Conservation (phyloP, 2,329 filamentous ascomycete genomes). For the Venturia pyrina region DNA sequence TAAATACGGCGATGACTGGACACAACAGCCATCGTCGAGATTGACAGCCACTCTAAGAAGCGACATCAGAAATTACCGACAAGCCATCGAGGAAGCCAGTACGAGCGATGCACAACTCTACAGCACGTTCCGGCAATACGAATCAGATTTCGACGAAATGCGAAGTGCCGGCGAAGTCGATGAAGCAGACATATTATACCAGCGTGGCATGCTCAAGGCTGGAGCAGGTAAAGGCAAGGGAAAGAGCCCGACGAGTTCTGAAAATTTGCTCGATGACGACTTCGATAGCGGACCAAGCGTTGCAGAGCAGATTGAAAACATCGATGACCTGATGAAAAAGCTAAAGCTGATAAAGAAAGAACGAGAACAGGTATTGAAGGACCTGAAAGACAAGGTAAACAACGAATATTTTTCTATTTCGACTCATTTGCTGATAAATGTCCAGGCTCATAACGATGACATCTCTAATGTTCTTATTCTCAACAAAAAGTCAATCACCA, state of each 20-base stretch:
- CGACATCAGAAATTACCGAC: conserved; percentile 79
- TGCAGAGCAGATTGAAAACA: conserved; percentile 74
- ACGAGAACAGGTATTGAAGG: conserved; percentile 82
- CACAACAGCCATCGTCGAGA: conserved; percentile 85
- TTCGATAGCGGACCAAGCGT: conserved; percentile 77
- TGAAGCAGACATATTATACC: conserved; percentile 81
- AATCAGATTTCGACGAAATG: conserved; percentile 92
- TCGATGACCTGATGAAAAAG: conserved; percentile 86
- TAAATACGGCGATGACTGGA: conserved; percentile 94
- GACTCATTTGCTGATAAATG: conserved; percentile 8
- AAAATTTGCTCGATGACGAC: conserved; percentile 81
- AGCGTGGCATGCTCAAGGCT: conserved; percentile 71
- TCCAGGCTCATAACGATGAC: conserved; percentile 84
- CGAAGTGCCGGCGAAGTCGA: conserved; percentile 75
- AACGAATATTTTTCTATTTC: neutral
- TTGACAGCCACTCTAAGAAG: conserved; percentile 78
- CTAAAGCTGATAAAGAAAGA: conserved; percentile 88
- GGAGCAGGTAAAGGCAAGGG: conserved; percentile 47
- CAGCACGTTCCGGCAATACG: conserved; percentile 73
- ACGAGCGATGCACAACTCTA: conserved; percentile 79
- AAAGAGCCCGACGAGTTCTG: conserved; percentile 52
- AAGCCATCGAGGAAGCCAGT: conserved; percentile 80
- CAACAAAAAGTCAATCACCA: conserved; percentile 93
- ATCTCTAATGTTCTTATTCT: conserved; percentile 95
- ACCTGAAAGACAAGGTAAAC: conserved; percentile 89